These are phyloP conservation scores for Plasmopara muralis DNA, from an alignment of 352 stramenopile species.

Conservation along the genomic window DNA sequence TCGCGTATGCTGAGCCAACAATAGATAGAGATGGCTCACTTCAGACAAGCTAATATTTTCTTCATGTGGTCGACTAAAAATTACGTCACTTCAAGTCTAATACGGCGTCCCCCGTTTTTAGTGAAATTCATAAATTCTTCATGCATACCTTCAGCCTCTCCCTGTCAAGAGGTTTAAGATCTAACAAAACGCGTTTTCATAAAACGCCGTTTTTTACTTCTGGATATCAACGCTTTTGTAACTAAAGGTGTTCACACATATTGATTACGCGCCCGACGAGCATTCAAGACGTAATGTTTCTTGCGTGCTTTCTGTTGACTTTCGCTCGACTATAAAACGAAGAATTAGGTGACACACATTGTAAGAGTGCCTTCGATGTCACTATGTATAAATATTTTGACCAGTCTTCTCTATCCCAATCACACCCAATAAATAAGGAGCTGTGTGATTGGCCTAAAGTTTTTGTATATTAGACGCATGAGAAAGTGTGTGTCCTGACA, in stretches of 20 bases:
- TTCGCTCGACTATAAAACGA: too few relatives aligned
- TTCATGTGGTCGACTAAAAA: conserved; percentile 8
- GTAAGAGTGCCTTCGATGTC: conserved; percentile 7
- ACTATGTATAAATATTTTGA: conserved; percentile 6
- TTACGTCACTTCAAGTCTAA: conserved; percentile 13
- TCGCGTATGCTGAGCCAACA: conserved; percentile 15
- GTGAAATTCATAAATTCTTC: conserved; percentile 4
- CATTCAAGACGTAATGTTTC: background rate
- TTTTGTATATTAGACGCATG: conserved; percentile 9
- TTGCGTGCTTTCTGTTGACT: background rate
- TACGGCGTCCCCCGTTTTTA: background rate
- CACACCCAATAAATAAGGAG: conserved; percentile 3
- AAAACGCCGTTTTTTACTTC: too few relatives aligned
- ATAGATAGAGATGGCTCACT: conserved; percentile 14
- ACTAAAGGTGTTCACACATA: too few relatives aligned
- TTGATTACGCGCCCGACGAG: conserved; percentile 13
- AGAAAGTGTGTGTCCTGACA: conserved; percentile 5
- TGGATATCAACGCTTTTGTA: too few relatives aligned
- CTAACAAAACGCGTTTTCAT: conserved; percentile 7
- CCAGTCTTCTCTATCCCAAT: background rate
- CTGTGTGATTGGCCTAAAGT: conserved; percentile 8
- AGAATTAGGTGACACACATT: background rate
- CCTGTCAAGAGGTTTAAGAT: conserved; percentile 9
- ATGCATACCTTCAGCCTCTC: conserved; percentile 8
- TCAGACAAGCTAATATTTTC: conserved; percentile 10